These are phyloP conservation scores for Jamesozyma jinghongensis DNA, from an alignment of 805 yeast species.

Conservation along the genomic window DNA sequence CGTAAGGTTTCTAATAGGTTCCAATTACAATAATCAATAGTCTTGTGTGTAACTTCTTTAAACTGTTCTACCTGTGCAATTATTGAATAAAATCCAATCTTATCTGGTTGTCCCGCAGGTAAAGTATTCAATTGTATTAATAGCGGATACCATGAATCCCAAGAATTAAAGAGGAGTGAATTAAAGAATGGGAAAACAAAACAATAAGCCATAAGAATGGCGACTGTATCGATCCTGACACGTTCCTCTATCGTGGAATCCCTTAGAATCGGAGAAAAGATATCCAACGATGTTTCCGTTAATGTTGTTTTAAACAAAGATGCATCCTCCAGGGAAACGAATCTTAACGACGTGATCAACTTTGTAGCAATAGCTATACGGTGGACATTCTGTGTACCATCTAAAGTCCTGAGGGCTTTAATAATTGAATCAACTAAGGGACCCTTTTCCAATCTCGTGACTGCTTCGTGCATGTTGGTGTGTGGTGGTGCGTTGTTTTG, in stretches of 20 bases:
- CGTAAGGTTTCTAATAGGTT: slow-evolving; percentile 9
- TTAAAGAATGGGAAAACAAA: slow-evolving; percentile 13
- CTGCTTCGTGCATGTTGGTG: no score
- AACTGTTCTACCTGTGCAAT: slow-evolving; percentile 11
- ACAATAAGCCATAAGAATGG: slow-evolving; percentile 17
- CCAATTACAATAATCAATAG: slow-evolving; percentile 8
- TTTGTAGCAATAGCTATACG: no score
- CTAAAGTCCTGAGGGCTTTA: no score
- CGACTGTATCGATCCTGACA: slow-evolving; percentile 4
- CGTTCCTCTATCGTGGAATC: no score
- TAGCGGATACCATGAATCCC: slow-evolving; percentile 8
- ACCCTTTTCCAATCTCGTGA: no score
- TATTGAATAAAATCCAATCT: slow-evolving; percentile 15
- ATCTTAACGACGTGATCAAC: no score
- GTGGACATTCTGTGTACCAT: no score
- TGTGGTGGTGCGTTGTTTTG: no score
- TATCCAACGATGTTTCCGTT: not conserved
- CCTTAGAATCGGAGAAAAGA: not conserved
- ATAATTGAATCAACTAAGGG: no score
- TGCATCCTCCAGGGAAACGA: no score
- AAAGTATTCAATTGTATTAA: not conserved
- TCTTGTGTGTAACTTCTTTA: no score
- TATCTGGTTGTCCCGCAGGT: not conserved
- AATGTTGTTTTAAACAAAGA: no score
- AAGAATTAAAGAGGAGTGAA: slow-evolving; percentile 9